Conservation (phyloP, 306 rosid species). For the Cicer yamashitae region DNA sequence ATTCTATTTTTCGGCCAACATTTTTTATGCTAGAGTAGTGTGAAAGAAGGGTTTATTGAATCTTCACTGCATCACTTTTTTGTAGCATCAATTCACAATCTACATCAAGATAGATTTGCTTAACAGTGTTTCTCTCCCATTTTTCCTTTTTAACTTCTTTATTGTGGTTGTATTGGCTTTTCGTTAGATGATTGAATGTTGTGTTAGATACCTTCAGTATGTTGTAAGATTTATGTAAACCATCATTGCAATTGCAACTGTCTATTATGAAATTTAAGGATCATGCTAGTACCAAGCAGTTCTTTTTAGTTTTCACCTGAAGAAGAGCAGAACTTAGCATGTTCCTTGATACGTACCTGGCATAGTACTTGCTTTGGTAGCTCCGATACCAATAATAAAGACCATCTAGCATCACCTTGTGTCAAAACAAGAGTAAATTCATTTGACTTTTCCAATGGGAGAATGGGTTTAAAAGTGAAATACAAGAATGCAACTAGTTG, state of each 20-base stretch:
- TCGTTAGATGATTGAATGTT: background rate
- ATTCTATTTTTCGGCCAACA: background rate
- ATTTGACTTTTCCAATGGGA: background rate
- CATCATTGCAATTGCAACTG: background rate
- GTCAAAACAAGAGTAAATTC: conserved; percentile 3
- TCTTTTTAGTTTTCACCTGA: background rate
- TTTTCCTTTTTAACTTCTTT: background rate
- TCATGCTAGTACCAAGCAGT: background rate
- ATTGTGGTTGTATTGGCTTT: background rate
- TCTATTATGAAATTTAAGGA: background rate
- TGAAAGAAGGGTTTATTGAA: background rate
- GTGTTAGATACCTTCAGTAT: background rate
- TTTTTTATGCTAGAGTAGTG: background rate
- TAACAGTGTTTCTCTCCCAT: background rate
- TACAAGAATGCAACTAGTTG: conserved; percentile 18
- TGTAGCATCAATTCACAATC: background rate
- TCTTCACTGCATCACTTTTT: background rate
- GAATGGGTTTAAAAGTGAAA: conserved; percentile 20
- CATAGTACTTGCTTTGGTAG: background rate
- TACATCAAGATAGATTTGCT: background rate
- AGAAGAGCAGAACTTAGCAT: background rate
- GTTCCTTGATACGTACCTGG: background rate
- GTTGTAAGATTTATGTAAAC: background rate
- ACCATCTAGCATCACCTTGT: conserved; percentile 20
- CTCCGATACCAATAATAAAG: background rate